phyloP scores from a whole-genome alignment of 2,329 filamentous ascomycete genomes.

The Davidsoniella neocaledoniae region DNA sequence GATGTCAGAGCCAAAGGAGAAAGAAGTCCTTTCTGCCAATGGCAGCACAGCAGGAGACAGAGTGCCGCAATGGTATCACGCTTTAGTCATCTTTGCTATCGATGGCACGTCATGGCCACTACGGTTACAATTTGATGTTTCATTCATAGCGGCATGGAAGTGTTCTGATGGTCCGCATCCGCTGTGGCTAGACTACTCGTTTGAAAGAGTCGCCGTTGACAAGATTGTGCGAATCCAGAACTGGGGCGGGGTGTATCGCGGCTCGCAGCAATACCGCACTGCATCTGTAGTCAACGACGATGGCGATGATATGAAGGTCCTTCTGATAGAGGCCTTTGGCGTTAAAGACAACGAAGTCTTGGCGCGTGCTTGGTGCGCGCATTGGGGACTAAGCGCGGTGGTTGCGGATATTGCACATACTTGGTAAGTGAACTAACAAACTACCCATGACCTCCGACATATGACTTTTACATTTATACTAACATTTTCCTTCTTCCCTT shows the following conservation, averaged over 20 bases:
- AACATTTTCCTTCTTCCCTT: neutral
- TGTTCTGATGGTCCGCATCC: slow-evolving; percentile 48
- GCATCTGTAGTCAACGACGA: slow-evolving; percentile 14
- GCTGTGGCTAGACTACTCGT: slow-evolving; percentile 55
- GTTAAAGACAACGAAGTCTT: slow-evolving; percentile 61
- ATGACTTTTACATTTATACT: slow-evolving; percentile 1
- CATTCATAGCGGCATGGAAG: slow-evolving; percentile 49
- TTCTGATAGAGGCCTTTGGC: slow-evolving; percentile 57
- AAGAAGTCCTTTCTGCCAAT: neutral
- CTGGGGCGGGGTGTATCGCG: slow-evolving; percentile 38
- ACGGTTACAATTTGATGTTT: slow-evolving; percentile 45
- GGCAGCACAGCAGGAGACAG: neutral
- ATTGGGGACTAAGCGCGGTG: slow-evolving; percentile 56
- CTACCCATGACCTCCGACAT: neutral
- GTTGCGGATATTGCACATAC: slow-evolving; percentile 53
- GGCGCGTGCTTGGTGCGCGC: slow-evolving; percentile 59
- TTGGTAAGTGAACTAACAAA: slow-evolving; percentile 30
- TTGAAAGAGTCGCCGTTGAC: slow-evolving; percentile 42
- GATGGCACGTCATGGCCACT: slow-evolving; percentile 47
- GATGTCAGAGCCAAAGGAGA: neutral
- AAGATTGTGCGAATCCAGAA: slow-evolving; percentile 48
- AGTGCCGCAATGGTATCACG: slow-evolving; percentile 36
- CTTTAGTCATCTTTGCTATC: slow-evolving; percentile 46
- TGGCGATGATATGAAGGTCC: slow-evolving; percentile 29
- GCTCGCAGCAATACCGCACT: slow-evolving; percentile 11